Conservation (phyloP, 805 yeast genomes). For the Sugiyamaella floridensis region DNA sequence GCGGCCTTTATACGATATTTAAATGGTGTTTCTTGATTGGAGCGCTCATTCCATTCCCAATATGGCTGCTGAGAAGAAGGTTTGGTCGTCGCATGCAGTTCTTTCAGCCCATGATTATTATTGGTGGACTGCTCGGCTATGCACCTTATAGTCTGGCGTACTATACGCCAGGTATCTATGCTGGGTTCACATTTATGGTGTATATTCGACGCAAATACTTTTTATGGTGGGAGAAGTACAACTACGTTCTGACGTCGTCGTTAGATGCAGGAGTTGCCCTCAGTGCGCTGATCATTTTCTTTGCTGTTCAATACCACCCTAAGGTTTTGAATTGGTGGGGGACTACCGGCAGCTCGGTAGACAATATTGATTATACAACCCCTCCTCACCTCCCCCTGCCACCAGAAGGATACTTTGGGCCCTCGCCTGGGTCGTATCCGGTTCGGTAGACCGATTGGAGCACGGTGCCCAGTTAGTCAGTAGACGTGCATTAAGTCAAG, state of each 20-base stretch:
- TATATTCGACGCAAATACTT: conserved; percentile 40
- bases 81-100: background rate
- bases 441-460: background rate
- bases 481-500: background rate
- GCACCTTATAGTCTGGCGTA: conserved; percentile 25
- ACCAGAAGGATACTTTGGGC: conserved; percentile 28
- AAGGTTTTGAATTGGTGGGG: conserved; percentile 60
- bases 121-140: conserved; percentile 34
- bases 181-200: conserved; percentile 38
- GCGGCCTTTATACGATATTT: conserved; percentile 21
- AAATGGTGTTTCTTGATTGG: conserved; percentile 23
- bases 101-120: conserved; percentile 11
- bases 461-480: background rate
- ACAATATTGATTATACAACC: conserved; percentile 38
- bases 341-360: conserved; percentile 32
- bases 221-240: conserved; percentile 49
- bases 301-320: conserved; percentile 41
- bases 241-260: conserved; percentile 48
- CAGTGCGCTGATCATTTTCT: conserved; percentile 51
- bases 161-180: conserved; percentile 16
- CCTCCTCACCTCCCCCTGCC: conserved; percentile 12
- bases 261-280: conserved; percentile 56
- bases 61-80: background rate
- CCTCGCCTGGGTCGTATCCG: conserved; percentile 17
- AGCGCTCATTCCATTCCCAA: conserved; percentile 14